Conservation (phyloP, 2,329 filamentous ascomycete species). For the Phyllosticta citribraziliensis region DNA sequence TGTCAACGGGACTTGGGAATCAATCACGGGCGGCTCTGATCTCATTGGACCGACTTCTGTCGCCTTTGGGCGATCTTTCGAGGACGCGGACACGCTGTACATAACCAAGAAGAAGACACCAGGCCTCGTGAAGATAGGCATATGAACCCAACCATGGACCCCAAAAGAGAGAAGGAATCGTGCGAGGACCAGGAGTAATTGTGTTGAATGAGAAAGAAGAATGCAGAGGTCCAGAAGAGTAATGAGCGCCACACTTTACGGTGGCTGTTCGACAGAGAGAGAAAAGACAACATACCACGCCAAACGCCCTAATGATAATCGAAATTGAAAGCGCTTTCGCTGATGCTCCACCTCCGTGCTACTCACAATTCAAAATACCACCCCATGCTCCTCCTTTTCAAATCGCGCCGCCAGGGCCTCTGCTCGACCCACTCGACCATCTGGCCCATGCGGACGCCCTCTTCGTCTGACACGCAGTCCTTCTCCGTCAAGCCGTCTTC, state of each 20-base stretch:
- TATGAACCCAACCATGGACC: not conserved
- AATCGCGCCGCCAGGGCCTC: not conserved
- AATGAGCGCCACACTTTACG: not conserved
- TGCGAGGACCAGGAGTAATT: not conserved
- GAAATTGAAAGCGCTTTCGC: not conserved
- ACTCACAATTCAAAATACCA: constrained; percentile 9
- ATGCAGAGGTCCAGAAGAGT: not conserved
- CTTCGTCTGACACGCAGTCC: constrained; percentile 2
- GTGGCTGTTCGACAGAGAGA: not conserved
- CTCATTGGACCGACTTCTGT: constrained; percentile 15
- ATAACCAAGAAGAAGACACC: constrained; percentile 8
- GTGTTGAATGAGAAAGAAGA: not conserved
- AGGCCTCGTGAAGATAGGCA: not conserved
- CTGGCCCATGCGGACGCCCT: constrained; percentile 4
- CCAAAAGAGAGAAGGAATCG: not conserved
- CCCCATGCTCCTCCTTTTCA: constrained; percentile 1
- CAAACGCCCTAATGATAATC: not conserved
- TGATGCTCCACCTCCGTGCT: not conserved
- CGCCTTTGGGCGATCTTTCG: constrained; percentile 13
- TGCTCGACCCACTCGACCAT: not conserved
- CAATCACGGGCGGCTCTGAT: constrained; percentile 6
- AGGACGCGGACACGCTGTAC: constrained; percentile 16
- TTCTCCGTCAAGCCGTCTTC: not conserved
- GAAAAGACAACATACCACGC: not conserved
- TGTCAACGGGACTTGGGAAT: constrained; percentile 12